Evolutionary conservation across 768 basidiomycete species (phyloP).

Genomic region (Neoboletus brunneissimus): DNA sequence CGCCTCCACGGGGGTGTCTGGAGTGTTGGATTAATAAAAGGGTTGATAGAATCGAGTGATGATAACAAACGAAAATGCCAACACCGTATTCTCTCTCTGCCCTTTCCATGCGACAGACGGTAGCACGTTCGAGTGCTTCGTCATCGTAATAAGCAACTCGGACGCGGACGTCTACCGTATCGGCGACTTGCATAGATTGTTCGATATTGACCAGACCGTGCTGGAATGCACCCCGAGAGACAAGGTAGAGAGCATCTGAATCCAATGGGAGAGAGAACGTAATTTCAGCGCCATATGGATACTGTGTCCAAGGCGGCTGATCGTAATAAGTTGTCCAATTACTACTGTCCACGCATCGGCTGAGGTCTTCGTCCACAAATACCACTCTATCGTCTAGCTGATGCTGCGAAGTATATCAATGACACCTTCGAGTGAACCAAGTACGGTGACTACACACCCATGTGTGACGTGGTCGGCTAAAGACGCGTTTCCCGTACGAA

Average conservation of each 20-base stretch:
- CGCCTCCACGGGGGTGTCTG: constrained; percentile 32
- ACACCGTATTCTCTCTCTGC: constrained; percentile 25
- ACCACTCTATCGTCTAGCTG: background rate
- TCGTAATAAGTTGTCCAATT: constrained; percentile 28
- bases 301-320: constrained; percentile 21
- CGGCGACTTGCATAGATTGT: constrained; percentile 27
- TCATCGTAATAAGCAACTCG: constrained; percentile 23
- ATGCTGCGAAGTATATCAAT: constrained; percentile 9
- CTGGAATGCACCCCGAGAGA: constrained; percentile 30
- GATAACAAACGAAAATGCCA: constrained; percentile 34
- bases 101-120: constrained; percentile 32
- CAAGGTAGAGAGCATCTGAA: constrained; percentile 30
- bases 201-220: constrained; percentile 28
- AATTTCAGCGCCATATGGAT: constrained; percentile 26
- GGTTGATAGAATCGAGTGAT: background rate
- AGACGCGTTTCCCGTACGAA: constrained; percentile 4
- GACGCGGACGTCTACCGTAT: constrained; percentile 30
- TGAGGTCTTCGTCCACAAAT: constrained; percentile 1
- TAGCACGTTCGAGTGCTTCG: constrained; percentile 19
- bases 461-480: background rate
- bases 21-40: background rate
- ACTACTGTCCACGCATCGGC: constrained; percentile 15
- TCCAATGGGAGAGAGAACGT: constrained; percentile 31
- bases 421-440: background rate
- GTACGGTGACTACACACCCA: constrained; percentile 5